A percentile compares a stretch with the other conserved stretches of the same genome.
These are phyloP conservation scores for Torulaspora microellipsoides DNA, from an alignment of 805 yeast genomes.

Conservation along the genomic window DNA sequence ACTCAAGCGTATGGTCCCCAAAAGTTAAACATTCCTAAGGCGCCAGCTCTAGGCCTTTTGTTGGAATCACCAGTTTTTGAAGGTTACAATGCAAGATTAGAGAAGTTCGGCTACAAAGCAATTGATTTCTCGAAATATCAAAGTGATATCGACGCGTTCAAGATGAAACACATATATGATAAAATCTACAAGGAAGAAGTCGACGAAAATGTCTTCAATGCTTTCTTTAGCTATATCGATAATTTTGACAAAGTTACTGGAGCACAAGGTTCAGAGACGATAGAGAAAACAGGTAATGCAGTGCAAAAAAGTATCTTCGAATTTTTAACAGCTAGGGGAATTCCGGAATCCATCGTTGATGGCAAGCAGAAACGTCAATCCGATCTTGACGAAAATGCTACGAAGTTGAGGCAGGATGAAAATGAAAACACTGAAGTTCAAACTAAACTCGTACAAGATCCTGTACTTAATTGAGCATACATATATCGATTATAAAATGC, in stretches of 20 bases:
- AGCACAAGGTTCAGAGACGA: slow-evolving; percentile 42
- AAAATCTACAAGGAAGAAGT: slow-evolving; percentile 88
- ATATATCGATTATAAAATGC: too few relatives aligned
- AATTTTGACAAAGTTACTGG: slow-evolving; percentile 56
- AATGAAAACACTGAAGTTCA: neutral
- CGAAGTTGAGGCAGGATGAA: neutral
- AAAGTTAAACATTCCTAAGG: slow-evolving; percentile 89
- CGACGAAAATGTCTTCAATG: slow-evolving; percentile 80
- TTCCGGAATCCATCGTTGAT: slow-evolving; percentile 17
- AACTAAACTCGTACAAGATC: neutral
- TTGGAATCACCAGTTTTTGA: slow-evolving; percentile 91
- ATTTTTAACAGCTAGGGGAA: slow-evolving; percentile 41
- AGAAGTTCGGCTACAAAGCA: slow-evolving; percentile 70
- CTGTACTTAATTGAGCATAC: neutral
- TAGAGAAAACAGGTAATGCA: slow-evolving; percentile 25
- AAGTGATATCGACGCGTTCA: slow-evolving; percentile 75
- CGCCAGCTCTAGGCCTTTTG: slow-evolving; percentile 90
- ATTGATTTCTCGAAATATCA: slow-evolving; percentile 64
- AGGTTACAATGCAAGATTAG: slow-evolving; percentile 67
- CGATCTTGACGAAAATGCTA: too few relatives aligned
- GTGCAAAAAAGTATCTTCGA: slow-evolving; percentile 38
- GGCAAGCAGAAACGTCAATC: neutral
- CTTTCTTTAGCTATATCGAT: slow-evolving; percentile 88
- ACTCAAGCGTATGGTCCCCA: slow-evolving; percentile 67
- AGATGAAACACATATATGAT: slow-evolving; percentile 83